Base-by-base conservation (phyloP, 306 rosid genomes). In the Parietaria judaica region DNA sequence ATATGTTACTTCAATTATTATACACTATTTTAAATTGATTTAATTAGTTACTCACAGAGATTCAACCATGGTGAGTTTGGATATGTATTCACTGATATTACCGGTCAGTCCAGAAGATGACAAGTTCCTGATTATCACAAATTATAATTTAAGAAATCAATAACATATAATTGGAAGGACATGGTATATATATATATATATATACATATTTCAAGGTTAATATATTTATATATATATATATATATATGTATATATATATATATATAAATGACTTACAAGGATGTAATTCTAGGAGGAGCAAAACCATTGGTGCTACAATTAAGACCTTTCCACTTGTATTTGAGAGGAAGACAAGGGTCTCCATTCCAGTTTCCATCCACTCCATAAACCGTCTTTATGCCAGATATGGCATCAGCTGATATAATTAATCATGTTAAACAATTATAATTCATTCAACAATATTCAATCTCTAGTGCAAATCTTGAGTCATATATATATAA, bases 271-370 rank as follows among this genome's bases (percentile, higher is more conserved):
- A 63, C 89, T 72, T 68, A 77, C 83, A 81, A 43, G 66, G 78
- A 51, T 51, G 11, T 73, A 38, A 79, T 81, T 58, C 67, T 70
- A 0, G 69, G 82, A 7, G 79, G 8, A 39, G 61, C 34, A 50
- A 70, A 53, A 36, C 65, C 80, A 13, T 54, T 35, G 61, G 16
- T 0, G 47, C 65, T 79, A 44, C 79, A 79, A 14, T 46, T 69
- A 36, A 84, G 68, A 58, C 84, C 83, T 36, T 69, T 66, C 95
- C 88, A 75, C 7, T 72, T 16, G 63, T 58, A 62, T 17, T 3
- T 52, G 4, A 48, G 31, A 1, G 80, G 87, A 63, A 68, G 69
- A 52, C 86, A 79, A 44, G 78, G 88, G 46, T 81, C 88, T 66
- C 80, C 82, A 77, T 80, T 53, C 82, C 84, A 85, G 14, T 66